Percentiles rank a stretch among this genome's conserved stretches.
phyloP scores from a whole-genome alignment of 306 rosid genomes.

The Prunus fruticosa region DNA sequence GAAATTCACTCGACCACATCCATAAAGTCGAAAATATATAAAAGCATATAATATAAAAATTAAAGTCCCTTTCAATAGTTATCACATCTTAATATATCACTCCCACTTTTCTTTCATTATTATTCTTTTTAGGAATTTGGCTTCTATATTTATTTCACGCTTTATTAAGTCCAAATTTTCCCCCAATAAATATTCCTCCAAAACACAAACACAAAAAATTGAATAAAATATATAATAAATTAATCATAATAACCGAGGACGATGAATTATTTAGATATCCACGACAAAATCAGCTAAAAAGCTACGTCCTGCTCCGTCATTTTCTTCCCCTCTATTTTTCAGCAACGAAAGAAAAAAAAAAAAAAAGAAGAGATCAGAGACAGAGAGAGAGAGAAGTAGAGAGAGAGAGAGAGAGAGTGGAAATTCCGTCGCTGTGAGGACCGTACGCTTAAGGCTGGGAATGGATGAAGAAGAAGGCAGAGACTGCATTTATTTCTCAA shows the following conservation, averaged over 20 bases:
- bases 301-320: conserved; percentile 31
- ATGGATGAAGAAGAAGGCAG: conserved; percentile 29
- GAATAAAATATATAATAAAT: not conserved
- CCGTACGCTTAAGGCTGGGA: conserved; percentile 17
- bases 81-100: conserved; percentile 19
- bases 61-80: not conserved
- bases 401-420: conserved; percentile 23
- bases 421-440: not conserved
- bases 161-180: not conserved
- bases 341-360: conserved; percentile 5
- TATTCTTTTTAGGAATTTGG: not conserved
- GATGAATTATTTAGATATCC: conserved; percentile 7
- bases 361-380: not conserved
- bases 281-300: conserved; percentile 26
- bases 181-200: not conserved
- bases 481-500: conserved; percentile 24
- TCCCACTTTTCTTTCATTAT: not conserved
- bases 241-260: not conserved
- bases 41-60: not conserved
- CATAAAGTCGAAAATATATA: conserved; percentile 9
- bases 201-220: not conserved
- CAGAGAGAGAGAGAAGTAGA: not conserved
- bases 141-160: not conserved
- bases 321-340: conserved; percentile 22
- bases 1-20: not conserved